Percentiles rank a stretch among this genome's conserved stretches.
Conservation (phyloP, 805 yeast species). For the Starmerella cellae region DNA sequence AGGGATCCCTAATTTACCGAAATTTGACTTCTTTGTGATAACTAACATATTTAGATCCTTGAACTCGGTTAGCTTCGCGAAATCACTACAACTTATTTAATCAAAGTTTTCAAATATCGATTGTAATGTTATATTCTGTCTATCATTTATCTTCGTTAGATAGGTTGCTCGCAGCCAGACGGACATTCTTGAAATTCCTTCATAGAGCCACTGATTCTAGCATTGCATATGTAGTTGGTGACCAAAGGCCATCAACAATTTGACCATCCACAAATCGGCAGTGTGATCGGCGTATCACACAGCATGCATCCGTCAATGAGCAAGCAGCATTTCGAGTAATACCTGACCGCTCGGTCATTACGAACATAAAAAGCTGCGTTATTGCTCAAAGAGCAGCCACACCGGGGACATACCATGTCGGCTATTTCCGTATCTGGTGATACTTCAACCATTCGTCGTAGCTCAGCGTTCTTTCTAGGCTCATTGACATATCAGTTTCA, state of each 20-base stretch:
- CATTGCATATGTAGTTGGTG: constrained; percentile 80
- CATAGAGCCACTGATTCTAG: constrained; percentile 52
- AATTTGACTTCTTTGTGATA: too few relatives aligned
- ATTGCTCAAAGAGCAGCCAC: constrained; percentile 26
- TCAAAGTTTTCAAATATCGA: too few relatives aligned
- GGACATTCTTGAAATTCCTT: constrained; percentile 58
- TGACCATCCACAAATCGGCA: constrained; percentile 57
- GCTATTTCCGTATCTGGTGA: constrained; percentile 23
- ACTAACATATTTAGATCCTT: too few relatives aligned
- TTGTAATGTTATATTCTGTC: neutral
- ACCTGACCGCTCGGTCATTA: constrained; percentile 40
- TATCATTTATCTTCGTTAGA: too few relatives aligned
- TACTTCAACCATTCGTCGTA: neutral
- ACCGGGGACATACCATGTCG: constrained; percentile 35
- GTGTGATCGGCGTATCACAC: too few relatives aligned
- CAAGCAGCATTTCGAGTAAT: constrained; percentile 60
- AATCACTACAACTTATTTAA: too few relatives aligned
- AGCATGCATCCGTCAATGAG: constrained; percentile 57
- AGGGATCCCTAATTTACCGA: too few relatives aligned
- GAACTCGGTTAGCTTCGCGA: too few relatives aligned
- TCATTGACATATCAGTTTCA: too few relatives aligned
- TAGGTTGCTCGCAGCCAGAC: constrained; percentile 45
- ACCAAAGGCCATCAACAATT: constrained; percentile 57
- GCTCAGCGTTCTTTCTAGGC: neutral
- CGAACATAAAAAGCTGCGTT: constrained; percentile 21